These are phyloP conservation scores for Agaricus subrufescens DNA, from an alignment of 768 basidiomycete species.

Conservation along the genomic window DNA sequence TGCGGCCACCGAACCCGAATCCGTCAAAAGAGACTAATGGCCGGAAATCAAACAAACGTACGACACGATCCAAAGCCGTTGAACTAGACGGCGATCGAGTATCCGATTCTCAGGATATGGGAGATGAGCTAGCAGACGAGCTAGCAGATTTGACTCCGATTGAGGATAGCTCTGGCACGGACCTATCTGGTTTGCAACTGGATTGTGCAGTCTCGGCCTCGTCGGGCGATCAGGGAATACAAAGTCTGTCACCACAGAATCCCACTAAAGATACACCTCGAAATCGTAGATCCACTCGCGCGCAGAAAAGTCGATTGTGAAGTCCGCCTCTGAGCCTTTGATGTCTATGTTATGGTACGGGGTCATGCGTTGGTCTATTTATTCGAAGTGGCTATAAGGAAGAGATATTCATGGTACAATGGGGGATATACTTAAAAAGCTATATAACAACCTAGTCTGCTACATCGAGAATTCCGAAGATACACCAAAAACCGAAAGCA, in stretches of 20 bases:
- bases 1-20: conserved; percentile 37
- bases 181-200: too few species aligned
- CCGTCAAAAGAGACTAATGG: conserved; percentile 40
- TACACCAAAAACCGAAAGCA: not conserved
- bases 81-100: conserved; percentile 7
- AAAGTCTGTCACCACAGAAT: too few species aligned
- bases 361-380: not conserved
- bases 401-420: conserved; percentile 2
- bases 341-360: not conserved
- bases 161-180: not conserved
- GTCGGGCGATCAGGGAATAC: too few species aligned
- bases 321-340: not conserved
- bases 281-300: too few species aligned
- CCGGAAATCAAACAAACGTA: conserved; percentile 36
- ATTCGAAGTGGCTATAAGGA: not conserved
- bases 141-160: not conserved
- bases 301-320: too few species aligned
- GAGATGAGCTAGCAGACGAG: not conserved
- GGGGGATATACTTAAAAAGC: not conserved
- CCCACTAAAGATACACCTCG: too few species aligned
- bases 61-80: conserved; percentile 13
- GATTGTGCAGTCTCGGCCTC: too few species aligned
- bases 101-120: conserved; percentile 1
- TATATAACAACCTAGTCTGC: conserved; percentile 5
- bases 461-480: not conserved